Base-by-base conservation (phyloP, 768 basidiomycete genomes). In the Pisolithus sp. region DNA sequence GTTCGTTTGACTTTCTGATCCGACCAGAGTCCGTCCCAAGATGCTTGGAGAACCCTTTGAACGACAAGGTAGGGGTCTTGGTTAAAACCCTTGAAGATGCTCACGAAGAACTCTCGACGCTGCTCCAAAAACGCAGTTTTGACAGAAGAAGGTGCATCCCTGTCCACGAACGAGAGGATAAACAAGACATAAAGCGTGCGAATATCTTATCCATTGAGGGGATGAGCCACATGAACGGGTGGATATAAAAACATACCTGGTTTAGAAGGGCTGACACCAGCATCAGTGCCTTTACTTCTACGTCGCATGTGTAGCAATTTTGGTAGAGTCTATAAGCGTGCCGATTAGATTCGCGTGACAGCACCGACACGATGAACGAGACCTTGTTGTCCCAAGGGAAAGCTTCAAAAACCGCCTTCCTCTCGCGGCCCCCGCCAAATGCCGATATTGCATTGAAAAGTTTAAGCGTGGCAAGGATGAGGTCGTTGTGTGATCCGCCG, bases 321-420 rank as follows among this genome's bases (percentile, higher is more conserved):
- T 3, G 80, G 76, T 3, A 89, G 69, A 23, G 76, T 76, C 88
- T 90, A 48, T 5, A 31, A 4, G 1, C 7, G 36, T 28, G 44
- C 48, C 24, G 53, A 50, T 51, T 21, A 49, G 13, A 44, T 34
- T 52, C 30, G 1, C 5, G 23, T 46, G 10, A 18, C 23, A 0
- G 17, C 18, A 26, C 2, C 39, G 8, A 52, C 10, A 26, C 10
- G 20, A 31, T 40, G 10, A 7, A 1, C 60, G 68, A 2, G 48
- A 83, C 89, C 75, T 89, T 91, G 28, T 76, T 73, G 52, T 88
- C 87, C 89, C 89, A 92, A 6, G 80, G 78, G 66, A 92, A 89
- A 0, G 73, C 73, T 49, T 90, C 89, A 24, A 84, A 65, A 2
- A 88, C 72, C 0, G 71, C 60, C 55, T 79, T 84, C 47, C 78